These are phyloP conservation scores for Phialocephala subalpina DNA, from an alignment of 2,329 filamentous ascomycete genomes.

Conservation along the genomic window DNA sequence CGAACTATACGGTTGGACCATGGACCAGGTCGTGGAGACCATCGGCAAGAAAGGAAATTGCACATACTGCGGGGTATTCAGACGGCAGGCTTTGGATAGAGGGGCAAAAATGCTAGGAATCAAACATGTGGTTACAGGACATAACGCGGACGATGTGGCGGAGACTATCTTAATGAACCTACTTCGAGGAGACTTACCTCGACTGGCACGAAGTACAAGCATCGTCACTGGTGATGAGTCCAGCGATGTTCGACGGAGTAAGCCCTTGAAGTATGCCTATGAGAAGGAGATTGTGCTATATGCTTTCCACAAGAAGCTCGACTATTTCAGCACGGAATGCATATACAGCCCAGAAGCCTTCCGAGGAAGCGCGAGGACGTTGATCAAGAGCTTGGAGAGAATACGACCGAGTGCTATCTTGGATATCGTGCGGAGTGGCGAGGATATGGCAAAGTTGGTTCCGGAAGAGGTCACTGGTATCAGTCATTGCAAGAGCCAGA, in stretches of 20 bases:
- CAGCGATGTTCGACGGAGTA: constrained; percentile 94
- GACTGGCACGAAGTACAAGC: constrained; percentile 86
- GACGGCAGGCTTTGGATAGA: constrained; percentile 90
- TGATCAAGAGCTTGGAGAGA: constrained; percentile 95
- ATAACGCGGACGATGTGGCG: constrained; percentile 97
- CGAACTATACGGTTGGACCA: constrained; percentile 97
- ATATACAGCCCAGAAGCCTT: constrained; percentile 99
- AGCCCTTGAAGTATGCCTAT: constrained; percentile 97
- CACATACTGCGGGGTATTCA: constrained; percentile 97
- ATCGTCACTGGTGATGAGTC: constrained; percentile 82
- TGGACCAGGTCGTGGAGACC: constrained; percentile 97
- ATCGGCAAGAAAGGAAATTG: constrained; percentile 99
- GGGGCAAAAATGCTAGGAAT: constrained; percentile 89
- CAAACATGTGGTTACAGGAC: constrained; percentile 93
- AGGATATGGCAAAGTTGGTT: constrained; percentile 94
- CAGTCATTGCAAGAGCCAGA: constrained; percentile 56
- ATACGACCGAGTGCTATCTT: constrained; percentile 93
- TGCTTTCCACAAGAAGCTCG: constrained; percentile 93
- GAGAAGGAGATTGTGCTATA: constrained; percentile 99
- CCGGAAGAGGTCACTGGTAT: constrained; percentile 62
- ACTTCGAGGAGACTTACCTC: constrained; percentile 86
- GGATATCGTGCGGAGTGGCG: constrained; percentile 92
- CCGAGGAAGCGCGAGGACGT: constrained; percentile 84
- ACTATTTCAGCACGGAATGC: constrained; percentile 98
- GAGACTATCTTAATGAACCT: constrained; percentile 99